Evolutionary conservation across 2,329 filamentous ascomycete genomes (phyloP), one percentile per base, ranked within the genome.

Genomic region (Fusarium pseudocircinatum): DNA sequence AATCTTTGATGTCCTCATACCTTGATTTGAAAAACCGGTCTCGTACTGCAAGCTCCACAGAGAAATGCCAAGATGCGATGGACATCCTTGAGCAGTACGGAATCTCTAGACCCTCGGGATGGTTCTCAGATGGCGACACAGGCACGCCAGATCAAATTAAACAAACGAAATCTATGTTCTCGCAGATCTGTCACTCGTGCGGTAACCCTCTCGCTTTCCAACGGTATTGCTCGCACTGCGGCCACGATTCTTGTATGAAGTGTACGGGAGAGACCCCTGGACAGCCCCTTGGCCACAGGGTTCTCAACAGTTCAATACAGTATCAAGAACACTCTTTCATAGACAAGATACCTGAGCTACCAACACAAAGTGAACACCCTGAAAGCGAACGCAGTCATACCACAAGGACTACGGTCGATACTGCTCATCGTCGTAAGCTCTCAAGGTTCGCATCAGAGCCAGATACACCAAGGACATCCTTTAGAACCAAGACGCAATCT

Each of bases 141-240:
- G 59, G 40, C 14, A 56, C 54, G 14, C 52, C 44, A 39, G 65
- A 70, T 60, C 47, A 65, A 66, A 42, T 52, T 47, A 59, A 59
- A 12, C 64, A 66, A 30, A 37, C 30, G 11, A 53, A 44, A 32
- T 28, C 67, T 49, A 81, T 79, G 64, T 74, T 77, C 47, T 75
- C 78, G 44, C 83, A 82, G 59, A 78, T 85, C 32, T 90, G 88
- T 67, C 88, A 89, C 72, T 78, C 86, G 15, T 90, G 87, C 72
- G 84, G 83, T 18, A 81, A 83, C 49, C 80, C 79, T 44, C 82
- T 85, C 42, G 79, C 75, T 49, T 79, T 81, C 18, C 79, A 81
- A 36, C 79, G 79, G 14, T 81, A 81, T 50, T 90, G 87, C 71
- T 76, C 80, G 36, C 82, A 82, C 46, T 90, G 88, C 71, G 86